Percentiles rank a stretch among this genome's conserved stretches.
These are phyloP conservation scores for Alternaria sp. DNA, from an alignment of 2,329 filamentous ascomycete genomes.

Conservation along the genomic window DNA sequence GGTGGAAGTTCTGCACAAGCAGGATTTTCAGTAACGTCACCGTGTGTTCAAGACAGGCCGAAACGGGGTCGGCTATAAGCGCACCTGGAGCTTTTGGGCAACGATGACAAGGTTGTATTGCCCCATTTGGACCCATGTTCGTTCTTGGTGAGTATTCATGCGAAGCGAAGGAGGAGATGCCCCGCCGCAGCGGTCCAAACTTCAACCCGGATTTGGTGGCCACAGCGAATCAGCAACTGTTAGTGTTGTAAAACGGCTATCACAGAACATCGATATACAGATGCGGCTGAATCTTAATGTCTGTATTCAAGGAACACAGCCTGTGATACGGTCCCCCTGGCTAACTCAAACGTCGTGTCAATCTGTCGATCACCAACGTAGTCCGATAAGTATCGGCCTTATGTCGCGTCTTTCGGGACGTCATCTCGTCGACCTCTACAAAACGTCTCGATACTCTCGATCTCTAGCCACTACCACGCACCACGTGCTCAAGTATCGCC, in stretches of 20 bases:
- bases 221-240: not conserved
- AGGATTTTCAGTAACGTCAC: conserved; percentile 11
- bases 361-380: not conserved
- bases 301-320: not conserved
- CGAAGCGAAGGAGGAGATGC: not conserved
- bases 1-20: conserved; percentile 3
- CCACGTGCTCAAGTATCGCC: not conserved
- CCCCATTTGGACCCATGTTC: conserved; percentile 1
- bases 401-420: not conserved
- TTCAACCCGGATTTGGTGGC: not conserved
- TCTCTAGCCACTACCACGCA: not conserved
- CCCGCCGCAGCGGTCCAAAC: not conserved
- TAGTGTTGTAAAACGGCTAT: not conserved
- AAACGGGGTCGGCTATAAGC: conserved; percentile 1
- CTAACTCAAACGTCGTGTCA: not conserved
- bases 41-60: conserved; percentile 4
- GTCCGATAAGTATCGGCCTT: not conserved
- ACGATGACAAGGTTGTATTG: conserved; percentile 6
- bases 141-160: not conserved
- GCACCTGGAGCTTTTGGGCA: not conserved
- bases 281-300: not conserved
- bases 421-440: not conserved
- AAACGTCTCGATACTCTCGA: not conserved
- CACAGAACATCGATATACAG: not conserved
- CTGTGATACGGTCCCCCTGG: not conserved